These are phyloP conservation scores for Coemansia sp. DNA, from an alignment of 192 early-diverging fungal genomes.

Conservation along the genomic window DNA sequence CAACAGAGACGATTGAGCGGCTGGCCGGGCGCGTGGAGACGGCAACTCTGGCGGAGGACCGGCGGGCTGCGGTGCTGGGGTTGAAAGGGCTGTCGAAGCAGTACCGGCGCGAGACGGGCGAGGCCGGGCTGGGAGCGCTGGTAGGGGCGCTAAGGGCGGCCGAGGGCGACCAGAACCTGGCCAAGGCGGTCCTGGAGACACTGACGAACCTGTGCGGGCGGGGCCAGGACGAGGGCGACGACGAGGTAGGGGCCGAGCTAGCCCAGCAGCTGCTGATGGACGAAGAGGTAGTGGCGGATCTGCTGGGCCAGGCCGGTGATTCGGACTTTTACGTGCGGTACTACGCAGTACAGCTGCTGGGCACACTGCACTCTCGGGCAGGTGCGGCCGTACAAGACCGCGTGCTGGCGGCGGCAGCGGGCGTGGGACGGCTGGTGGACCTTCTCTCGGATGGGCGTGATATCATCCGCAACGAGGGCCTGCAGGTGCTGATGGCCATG, in stretches of 20 bases:
- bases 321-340: constrained; percentile 94
- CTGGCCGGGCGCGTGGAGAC: constrained; percentile 77
- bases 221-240: constrained; percentile 10
- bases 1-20: constrained; percentile 71
- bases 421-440: constrained; percentile 84
- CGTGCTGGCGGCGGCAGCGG: constrained; percentile 80
- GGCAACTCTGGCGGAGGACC: constrained; percentile 85
- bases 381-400: constrained; percentile 66
- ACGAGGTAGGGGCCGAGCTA: constrained; percentile 26
- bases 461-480: constrained; percentile 94
- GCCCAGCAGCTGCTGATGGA: constrained; percentile 33
- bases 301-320: constrained; percentile 86
- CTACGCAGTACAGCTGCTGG: constrained; percentile 80
- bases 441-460: constrained; percentile 89
- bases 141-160: constrained; percentile 73
- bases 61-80: constrained; percentile 76
- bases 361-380: constrained; percentile 58
- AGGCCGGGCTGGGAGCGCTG: constrained; percentile 66
- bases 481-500: constrained; percentile 83
- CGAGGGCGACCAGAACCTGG: constrained; percentile 76
- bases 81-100: constrained; percentile 82
- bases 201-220: constrained; percentile 55
- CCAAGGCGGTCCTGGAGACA: constrained; percentile 84
- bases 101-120: constrained; percentile 83
- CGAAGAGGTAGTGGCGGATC: constrained; percentile 62